Base-by-base conservation (phyloP, 345 rosid species). In the Hibiscus mutabilis region DNA sequence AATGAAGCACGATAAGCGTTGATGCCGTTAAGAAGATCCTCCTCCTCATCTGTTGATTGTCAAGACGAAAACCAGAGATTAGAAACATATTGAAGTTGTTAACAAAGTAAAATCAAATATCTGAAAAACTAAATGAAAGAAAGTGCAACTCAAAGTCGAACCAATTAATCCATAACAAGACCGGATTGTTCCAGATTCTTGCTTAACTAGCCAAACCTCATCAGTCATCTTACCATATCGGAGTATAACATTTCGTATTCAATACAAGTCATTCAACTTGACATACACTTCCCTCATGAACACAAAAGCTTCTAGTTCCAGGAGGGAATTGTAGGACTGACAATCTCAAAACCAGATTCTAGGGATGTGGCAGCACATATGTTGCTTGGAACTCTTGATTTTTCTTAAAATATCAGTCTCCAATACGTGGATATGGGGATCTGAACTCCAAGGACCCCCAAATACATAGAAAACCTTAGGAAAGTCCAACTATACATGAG, bases 1-100 rank as follows among this genome's bases (percentile, higher is more conserved):
- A 74, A 61, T 25, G 88, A 75, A 79, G 76, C 69, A 69, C 98
- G 83, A 70, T 95, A 92, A 73, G 8, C 69, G 79, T 95, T 95
- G 63, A 95, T 78, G 68, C 88, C 88, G 77, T 79, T 84, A 72
- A 92, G 79, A 73, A 95, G 91, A 58, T 65, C 44, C 60, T 84
- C 92, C 14, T 87, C 92, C 80, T 85, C 90, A 71, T 83, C 97
- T 92, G 87, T 49, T 62, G 66, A 73, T 19, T 55, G 60, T 37
- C 61, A 11, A 9, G 13, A n/a, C 51, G 63, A 71, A 37, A 47
- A 47, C 49, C 19, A 12, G 56, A 10, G 44, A 66, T 52, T 16
- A 65, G 25, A 53, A 37, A 21, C 27, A 3, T 3, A 47, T 55
- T 21, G 60, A 13, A 55, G 25, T 9, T 55, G 60, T 12, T 21